A percentile compares a stretch with the other conserved stretches of the same genome.
Conservation (phyloP, 2,329 filamentous ascomycete genomes). For the Diaporthe vaccinii region DNA sequence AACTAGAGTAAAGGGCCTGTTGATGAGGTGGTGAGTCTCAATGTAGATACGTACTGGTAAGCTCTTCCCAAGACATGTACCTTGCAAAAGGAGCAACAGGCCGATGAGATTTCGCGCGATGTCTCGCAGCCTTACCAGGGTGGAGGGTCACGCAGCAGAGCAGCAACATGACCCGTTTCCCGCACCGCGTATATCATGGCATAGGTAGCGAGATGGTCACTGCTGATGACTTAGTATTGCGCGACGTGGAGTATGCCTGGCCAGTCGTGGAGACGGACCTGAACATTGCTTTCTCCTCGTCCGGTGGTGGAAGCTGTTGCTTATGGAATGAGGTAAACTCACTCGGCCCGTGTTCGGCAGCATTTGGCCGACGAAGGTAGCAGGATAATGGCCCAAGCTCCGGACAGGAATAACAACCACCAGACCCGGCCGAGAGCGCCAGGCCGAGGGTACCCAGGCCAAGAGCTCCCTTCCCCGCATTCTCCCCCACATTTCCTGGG, state of each 20-base stretch:
- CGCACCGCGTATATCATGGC: no score
- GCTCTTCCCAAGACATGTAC: no score
- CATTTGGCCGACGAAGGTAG: not conserved
- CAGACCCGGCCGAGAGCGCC: not conserved
- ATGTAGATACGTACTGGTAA: not conserved
- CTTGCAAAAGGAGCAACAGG: no score
- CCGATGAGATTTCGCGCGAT: no score
- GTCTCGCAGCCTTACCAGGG: no score
- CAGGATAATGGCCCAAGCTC: not conserved
- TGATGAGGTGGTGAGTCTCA: not conserved
- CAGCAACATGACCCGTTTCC: no score
- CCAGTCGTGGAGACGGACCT: no score
- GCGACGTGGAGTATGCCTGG: not conserved
- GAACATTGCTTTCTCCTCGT: not conserved
- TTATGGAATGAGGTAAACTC: not conserved
- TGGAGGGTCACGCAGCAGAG: no score
- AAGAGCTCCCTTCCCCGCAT: constrained; percentile 21
- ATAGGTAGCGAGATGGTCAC: not conserved
- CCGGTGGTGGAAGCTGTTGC: not conserved
- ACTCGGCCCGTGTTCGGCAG: constrained; percentile 10
- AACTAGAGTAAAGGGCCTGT: not conserved
- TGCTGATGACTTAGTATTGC: not conserved
- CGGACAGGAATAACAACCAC: not conserved
- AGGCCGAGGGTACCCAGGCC: not conserved
- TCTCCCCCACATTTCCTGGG: constrained; percentile 11